Base-by-base conservation (phyloP, 371 early-diverging fungal genomes). In the Haplosporangium sp. region DNA sequence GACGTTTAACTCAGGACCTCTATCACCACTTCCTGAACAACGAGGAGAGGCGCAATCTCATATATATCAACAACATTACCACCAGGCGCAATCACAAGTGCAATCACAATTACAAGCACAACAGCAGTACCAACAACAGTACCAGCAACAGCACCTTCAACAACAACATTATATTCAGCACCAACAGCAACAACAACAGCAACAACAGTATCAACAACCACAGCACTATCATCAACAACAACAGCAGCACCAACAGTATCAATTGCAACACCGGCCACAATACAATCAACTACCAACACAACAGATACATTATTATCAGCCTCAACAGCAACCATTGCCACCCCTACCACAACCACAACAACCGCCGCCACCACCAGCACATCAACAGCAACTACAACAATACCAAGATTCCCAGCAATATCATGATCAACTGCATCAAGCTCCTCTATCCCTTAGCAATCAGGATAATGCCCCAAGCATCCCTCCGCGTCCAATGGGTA, bases 401-500 rank as follows among this genome's bases (percentile, higher is more conserved):
- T 27, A 27, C 27, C 27, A n/a, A 11, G 9, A 58, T 1, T 17
- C 4, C 0, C 19, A 45, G 3, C 59, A 58, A 35, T 35, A 19
- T 50, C 58, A 50, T 34, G 44, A 44, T 11, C 63, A 63, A 7
- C 40, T 19, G 7, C 37, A 66, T n/a, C 63, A 56, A 40, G 20
- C 11, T 7, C 5, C 59, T 13, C 57, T 37, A 19, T 65, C 61
- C 10, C 7, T 27, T 27, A 45, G 27, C 34, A n/a, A 8, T 17
- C 44, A 11, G 2, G 61, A 61, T 39, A 40, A 2, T 42, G 67
- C 74, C 0, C 65, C 65, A 42, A 27, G 27, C 27, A 53, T 74
- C n/a, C 74, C 68, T 3, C 63, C 68, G 13, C 68, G 74, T 11
- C 74, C 74, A 7, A 45, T 44, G 10, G 45, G 7, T 20, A 42